Evolutionary conservation across 768 basidiomycete species (phyloP), one percentile per base, ranked within the genome.

Genomic region (Suillus luteus): DNA sequence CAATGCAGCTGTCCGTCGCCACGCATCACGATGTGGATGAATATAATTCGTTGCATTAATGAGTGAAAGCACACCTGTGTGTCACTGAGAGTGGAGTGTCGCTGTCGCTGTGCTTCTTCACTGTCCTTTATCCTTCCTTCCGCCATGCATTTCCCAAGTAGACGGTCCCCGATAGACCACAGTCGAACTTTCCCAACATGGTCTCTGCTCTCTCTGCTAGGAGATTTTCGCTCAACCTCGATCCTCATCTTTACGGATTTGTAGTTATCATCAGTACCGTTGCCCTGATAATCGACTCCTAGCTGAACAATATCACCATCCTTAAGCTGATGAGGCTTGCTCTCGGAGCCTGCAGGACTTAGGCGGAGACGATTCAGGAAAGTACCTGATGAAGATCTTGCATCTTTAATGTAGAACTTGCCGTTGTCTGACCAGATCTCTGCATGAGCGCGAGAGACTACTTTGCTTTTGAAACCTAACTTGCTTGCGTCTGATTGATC

Each of bases 241-340:
- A 98, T 81, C 68, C 93, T 85, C 73, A 99, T 98, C 85, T 97
- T 98, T 64, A 99, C 94, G 64, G 92, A 94, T 79, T 97, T 91
- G 77, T 97, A 98, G 60, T 96, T 95, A 76, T 98, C 96, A 79
- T 99, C 96, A 12, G 92, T 87, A 12, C 37, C 37, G 0, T 96
- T 96, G 10, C 96, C 96, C 75, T 98, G 96, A 77, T 97, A 99
- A 74, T 99, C 96, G 35, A 99, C 95, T 2, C 96, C 96, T 1
- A 98, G 87, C 77, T 98, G 96, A 22, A 99, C 77, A 31, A 98
- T 84, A 78, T 98, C 96, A 1, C 96, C 96, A 66, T 99, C 96
- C 77, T 91, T 93, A 70, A 98, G 81, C 65, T 85, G 85, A 64
- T 83, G 88, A 1, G 93, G 85, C 44, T 87, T 80, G 7, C 88